Evolutionary conservation across 345 rosid genomes (phyloP).

Genomic region (Syzygium jambos): DNA sequence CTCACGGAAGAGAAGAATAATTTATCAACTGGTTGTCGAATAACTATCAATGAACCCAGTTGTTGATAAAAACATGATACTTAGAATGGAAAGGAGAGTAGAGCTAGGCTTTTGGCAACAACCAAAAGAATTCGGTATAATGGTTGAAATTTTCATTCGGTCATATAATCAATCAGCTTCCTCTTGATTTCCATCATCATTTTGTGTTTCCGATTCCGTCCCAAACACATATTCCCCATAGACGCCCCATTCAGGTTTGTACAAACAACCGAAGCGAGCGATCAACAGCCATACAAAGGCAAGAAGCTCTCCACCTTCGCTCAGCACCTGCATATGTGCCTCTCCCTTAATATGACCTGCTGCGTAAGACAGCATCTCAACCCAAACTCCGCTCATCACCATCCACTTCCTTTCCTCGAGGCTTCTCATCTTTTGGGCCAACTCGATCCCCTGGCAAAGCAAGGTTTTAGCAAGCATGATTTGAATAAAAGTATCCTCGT

Average conservation of each 20-base stretch:
- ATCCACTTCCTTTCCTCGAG: not conserved
- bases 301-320: not conserved
- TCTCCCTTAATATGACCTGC: not conserved
- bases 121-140: not conserved
- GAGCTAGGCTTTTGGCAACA: not conserved
- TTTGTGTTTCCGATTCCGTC: not conserved
- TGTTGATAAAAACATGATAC: not conserved
- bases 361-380: not conserved
- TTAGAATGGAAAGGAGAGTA: not conserved
- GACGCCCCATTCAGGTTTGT: not conserved
- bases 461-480: not conserved
- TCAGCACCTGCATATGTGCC: not conserved
- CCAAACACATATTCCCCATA: rapidly evolving
- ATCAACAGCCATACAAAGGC: not conserved
- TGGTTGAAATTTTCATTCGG: not conserved
- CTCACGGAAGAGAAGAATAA: not conserved
- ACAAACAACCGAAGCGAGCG: not conserved
- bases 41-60: not conserved
- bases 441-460: rapidly evolving
- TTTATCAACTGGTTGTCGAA: not conserved
- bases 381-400: not conserved
- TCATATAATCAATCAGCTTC: not conserved
- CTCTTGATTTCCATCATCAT: not conserved
- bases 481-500: rapidly evolving
- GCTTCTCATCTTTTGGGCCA: not conserved